These are phyloP conservation scores for Deinandra increscens DNA, from an alignment of 129 eudicot species.

Conservation along the genomic window DNA sequence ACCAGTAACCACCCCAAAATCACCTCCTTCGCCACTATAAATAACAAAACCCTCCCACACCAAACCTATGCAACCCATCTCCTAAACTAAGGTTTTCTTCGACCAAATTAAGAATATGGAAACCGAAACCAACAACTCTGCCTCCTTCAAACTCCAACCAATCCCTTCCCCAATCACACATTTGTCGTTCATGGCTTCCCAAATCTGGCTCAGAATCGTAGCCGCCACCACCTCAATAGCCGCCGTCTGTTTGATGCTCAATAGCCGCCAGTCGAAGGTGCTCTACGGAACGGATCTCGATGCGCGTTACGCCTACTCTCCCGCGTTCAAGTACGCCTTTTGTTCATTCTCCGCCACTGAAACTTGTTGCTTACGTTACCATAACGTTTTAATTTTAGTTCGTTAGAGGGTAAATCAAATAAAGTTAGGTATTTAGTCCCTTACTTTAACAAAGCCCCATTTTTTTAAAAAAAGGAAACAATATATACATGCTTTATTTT, in stretches of 20 bases:
- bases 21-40: constrained; percentile 4
- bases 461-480: too few species aligned
- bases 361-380: neutral
- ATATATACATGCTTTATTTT: too few species aligned
- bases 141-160: constrained; percentile 16
- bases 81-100: too few species aligned
- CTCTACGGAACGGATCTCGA: constrained; percentile 45
- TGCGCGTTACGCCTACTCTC: constrained; percentile 63
- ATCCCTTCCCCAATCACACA: constrained; percentile 28
- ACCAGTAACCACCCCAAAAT: constrained; percentile 19
- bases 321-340: constrained; percentile 57
- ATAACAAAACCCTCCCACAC: neutral
- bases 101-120: constrained; percentile 23
- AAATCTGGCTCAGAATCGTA: constrained; percentile 42
- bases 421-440: too few species aligned
- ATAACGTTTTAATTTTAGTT: neutral
- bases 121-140: constrained; percentile 8
- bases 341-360: neutral
- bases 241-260: constrained; percentile 50
- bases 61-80: constrained; percentile 18
- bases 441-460: too few species aligned
- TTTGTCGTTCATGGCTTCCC: constrained; percentile 36
- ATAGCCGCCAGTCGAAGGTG: constrained; percentile 43
- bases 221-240: constrained; percentile 44
- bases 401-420: too few species aligned